Evolutionary conservation across 169 alveolate genomes (phyloP).

Genomic region (Plasmodium falciparum): DNA sequence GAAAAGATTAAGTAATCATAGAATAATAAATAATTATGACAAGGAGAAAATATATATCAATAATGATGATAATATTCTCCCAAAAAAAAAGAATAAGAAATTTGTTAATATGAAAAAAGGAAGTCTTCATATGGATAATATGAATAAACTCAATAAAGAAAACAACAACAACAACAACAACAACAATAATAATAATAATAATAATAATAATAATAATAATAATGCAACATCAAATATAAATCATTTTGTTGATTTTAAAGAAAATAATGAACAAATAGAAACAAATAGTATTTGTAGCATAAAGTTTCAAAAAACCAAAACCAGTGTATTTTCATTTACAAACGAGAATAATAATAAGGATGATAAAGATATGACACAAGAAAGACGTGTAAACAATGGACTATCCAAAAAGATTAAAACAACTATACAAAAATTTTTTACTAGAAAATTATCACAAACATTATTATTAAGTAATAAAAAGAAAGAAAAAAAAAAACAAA

Average conservation of each 20-base stretch:
- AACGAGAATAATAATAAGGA: slow-evolving; percentile 21
- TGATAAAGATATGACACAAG: not conserved
- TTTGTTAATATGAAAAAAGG: not conserved
- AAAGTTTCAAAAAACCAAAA: slow-evolving; percentile 5
- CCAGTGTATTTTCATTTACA: not conserved
- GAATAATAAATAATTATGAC: not conserved
- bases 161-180: not conserved
- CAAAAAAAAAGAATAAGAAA: not conserved
- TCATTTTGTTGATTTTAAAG: slow-evolving; percentile 7
- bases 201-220: no score
- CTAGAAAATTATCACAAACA: slow-evolving; percentile 32
- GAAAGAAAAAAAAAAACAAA: not conserved
- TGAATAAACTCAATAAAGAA: not conserved
- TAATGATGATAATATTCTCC: no score
- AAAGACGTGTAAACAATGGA: slow-evolving; percentile 16
- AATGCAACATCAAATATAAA: no score
- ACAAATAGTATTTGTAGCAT: slow-evolving; percentile 1
- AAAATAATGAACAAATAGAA: slow-evolving; percentile 21
- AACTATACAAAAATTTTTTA: slow-evolving; percentile 49
- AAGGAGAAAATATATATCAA: not conserved
- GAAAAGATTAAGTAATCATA: not conserved
- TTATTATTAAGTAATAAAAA: slow-evolving; percentile 10
- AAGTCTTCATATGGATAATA: not conserved
- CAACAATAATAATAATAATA: not conserved
- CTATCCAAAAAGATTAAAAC: slow-evolving; percentile 65